A percentile compares a stretch with the other conserved stretches of the same genome.
Conservation (phyloP, 805 yeast species). For the Clavispora carvajalis region DNA sequence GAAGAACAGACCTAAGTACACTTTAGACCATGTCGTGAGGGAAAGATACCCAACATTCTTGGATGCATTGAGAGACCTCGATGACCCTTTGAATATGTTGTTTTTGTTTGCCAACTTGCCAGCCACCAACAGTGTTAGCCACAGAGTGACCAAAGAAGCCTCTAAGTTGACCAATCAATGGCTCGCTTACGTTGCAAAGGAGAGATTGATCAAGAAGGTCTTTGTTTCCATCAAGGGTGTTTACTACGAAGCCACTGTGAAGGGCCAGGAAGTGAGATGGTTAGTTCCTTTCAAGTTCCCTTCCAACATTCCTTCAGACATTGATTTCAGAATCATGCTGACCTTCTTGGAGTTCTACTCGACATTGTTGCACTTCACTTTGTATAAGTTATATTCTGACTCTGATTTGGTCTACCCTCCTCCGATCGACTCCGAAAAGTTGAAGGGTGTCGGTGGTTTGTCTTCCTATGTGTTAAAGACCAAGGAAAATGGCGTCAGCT, state of each 20-base stretch:
- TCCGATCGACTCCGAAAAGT: constrained; percentile 61
- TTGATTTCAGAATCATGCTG: constrained; percentile 94
- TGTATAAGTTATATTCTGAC: constrained; percentile 81
- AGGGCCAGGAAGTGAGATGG: constrained; percentile 94
- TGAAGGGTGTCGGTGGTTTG: constrained; percentile 87
- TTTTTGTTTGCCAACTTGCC: constrained; percentile 94
- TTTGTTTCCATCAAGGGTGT: constrained; percentile 97
- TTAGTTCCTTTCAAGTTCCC: constrained; percentile 96
- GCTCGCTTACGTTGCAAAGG: constrained; percentile 89
- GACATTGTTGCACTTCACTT: constrained; percentile 81
- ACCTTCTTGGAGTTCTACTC: constrained; percentile 95
- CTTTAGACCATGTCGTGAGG: constrained; percentile 83
- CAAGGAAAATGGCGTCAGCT: constrained; percentile 27
- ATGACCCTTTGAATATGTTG: constrained; percentile 93
- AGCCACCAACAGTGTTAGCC: constrained; percentile 76
- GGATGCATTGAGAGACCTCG: constrained; percentile 89
- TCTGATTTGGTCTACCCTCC: constrained; percentile 90
- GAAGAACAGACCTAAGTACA: constrained; percentile 73
- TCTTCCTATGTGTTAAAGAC: constrained; percentile 73
- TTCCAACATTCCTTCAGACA: constrained; percentile 87
- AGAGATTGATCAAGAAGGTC: constrained; percentile 75
- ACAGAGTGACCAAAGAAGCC: constrained; percentile 83
- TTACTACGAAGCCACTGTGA: constrained; percentile 83
- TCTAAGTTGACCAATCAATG: constrained; percentile 85
- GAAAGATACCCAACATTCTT: constrained; percentile 93